Conservation (phyloP, 768 basidiomycete species). For the Boletus fagicola region DNA sequence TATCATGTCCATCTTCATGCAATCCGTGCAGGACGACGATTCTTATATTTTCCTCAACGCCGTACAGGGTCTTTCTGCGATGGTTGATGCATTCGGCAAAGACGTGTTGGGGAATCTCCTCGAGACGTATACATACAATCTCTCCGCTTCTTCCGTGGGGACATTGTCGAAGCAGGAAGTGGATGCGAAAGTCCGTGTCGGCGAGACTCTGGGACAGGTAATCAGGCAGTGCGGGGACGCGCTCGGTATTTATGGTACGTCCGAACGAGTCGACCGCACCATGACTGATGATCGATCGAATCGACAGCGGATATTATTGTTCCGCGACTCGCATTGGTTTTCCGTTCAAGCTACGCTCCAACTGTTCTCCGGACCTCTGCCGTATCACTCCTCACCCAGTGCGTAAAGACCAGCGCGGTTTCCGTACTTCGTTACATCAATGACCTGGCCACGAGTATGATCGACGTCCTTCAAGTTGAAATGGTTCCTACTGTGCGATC, state of each 20-base stretch:
- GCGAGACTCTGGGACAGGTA: slow-evolving; percentile 81
- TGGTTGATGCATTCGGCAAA: slow-evolving; percentile 69
- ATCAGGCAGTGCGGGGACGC: slow-evolving; percentile 71
- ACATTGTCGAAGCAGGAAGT: slow-evolving; percentile 59
- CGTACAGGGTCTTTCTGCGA: slow-evolving; percentile 82
- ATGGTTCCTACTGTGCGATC: slow-evolving; percentile 32
- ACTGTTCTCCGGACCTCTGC: slow-evolving; percentile 70
- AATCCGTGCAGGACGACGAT: slow-evolving; percentile 85
- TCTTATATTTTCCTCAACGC: slow-evolving; percentile 95
- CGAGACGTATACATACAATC: slow-evolving; percentile 61
- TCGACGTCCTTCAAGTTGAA: slow-evolving; percentile 76
- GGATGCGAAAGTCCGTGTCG: slow-evolving; percentile 72
- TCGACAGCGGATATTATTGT: slow-evolving; percentile 64
- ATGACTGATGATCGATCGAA: slow-evolving; percentile 2
- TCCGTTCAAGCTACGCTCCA: slow-evolving; percentile 61
- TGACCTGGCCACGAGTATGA: slow-evolving; percentile 63
- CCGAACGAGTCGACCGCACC: background rate
- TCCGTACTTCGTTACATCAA: slow-evolving; percentile 61
- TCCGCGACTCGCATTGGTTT: slow-evolving; percentile 63
- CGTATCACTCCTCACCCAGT: slow-evolving; percentile 70
- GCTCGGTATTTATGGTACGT: slow-evolving; percentile 65
- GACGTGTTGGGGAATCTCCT: slow-evolving; percentile 69
- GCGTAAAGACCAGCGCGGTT: slow-evolving; percentile 59
- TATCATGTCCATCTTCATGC: slow-evolving; percentile 83
- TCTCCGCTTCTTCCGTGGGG: slow-evolving; percentile 36